Evolutionary conservation across 1,284 basidiomycete genomes (phyloP).

Genomic region (Cutaneotrichosporon spelunceum): DNA sequence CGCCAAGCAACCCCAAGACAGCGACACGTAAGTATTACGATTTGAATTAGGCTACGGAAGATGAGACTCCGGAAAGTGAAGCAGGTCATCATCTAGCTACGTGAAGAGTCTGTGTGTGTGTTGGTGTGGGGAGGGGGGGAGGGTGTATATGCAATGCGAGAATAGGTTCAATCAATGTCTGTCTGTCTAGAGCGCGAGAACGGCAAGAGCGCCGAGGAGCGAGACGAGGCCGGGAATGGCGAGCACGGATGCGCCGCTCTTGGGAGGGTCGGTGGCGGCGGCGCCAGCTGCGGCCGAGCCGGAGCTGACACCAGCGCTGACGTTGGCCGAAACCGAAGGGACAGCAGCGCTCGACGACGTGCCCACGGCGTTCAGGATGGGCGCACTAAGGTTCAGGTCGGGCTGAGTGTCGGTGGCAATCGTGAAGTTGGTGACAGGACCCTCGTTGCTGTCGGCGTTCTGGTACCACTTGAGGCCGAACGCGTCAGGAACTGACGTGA

Average conservation of each 20-base stretch:
- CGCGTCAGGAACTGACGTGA: slow-evolving; percentile 43
- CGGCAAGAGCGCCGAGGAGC: slow-evolving; percentile 10
- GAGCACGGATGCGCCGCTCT: slow-evolving; percentile 1
- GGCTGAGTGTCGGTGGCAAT: slow-evolving; percentile 5
- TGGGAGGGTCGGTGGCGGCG: slow-evolving; percentile 5
- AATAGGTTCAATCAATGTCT: background rate
- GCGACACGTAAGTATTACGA: background rate
- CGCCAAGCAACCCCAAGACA: background rate
- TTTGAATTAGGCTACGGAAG: background rate
- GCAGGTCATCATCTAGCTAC: background rate
- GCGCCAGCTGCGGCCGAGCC: background rate
- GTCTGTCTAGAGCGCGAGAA: slow-evolving; percentile 13
- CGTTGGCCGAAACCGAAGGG: background rate
- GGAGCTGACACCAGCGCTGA: background rate
- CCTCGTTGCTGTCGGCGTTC: slow-evolving; percentile 38
- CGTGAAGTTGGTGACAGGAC: slow-evolving; percentile 23
- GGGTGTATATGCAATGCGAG: background rate
- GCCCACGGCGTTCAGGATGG: background rate
- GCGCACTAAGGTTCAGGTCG: slow-evolving; percentile 5
- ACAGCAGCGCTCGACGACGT: slow-evolving; percentile 7
- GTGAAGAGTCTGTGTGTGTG: background rate
- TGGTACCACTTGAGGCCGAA: slow-evolving; percentile 43
- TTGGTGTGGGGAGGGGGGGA: no score
- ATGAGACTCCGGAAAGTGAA: background rate
- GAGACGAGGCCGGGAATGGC: slow-evolving; percentile 7